Conservation (phyloP, 768 basidiomycete species). For the Tulasnella sp. region DNA sequence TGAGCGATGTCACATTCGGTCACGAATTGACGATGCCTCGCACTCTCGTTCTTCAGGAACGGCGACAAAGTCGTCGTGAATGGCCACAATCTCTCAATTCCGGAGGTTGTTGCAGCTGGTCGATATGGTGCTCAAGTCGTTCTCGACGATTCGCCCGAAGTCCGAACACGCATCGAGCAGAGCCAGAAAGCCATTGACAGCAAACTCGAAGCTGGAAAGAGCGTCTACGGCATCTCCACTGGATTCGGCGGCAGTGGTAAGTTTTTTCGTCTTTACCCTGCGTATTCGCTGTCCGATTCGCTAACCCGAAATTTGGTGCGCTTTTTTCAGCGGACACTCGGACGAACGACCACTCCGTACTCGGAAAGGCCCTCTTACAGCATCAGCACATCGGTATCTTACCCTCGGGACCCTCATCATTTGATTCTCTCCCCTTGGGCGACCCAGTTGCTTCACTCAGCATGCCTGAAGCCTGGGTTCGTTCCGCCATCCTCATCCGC, state of each 20-base stretch:
- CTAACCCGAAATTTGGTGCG: conserved; percentile 18
- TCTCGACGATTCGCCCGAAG: conserved; percentile 43
- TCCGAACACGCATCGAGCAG: conserved; percentile 49
- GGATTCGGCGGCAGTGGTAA: conserved; percentile 79
- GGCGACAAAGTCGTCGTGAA: conserved; percentile 59
- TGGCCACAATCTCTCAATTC: conserved; percentile 63
- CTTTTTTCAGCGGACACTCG: conserved; percentile 60
- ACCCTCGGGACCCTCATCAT: conserved; percentile 19
- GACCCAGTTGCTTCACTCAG: conserved; percentile 59
- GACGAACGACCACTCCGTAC: conserved; percentile 60
- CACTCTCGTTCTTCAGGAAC: conserved; percentile 45
- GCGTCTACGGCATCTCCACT: conserved; percentile 78
- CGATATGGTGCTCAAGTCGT: conserved; percentile 49
- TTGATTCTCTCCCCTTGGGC: conserved; percentile 46
- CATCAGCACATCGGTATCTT: conserved; percentile 72
- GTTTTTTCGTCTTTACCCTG: conserved; percentile 22
- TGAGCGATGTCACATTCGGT: background rate
- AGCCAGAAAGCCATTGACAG: conserved; percentile 50
- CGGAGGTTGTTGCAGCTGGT: conserved; percentile 69
- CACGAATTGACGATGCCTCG: conserved; percentile 5
- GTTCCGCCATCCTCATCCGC: conserved; percentile 77
- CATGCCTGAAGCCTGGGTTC: conserved; percentile 85
- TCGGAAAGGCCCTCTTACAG: conserved; percentile 78
- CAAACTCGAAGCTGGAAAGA: conserved; percentile 59
- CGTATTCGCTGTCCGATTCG: conserved; percentile 19